Percentiles rank a stretch among this genome's conserved stretches.
Evolutionary conservation across 371 early-diverging fungal genomes (phyloP).

Genomic region (Lichtheimia hyalospora): DNA sequence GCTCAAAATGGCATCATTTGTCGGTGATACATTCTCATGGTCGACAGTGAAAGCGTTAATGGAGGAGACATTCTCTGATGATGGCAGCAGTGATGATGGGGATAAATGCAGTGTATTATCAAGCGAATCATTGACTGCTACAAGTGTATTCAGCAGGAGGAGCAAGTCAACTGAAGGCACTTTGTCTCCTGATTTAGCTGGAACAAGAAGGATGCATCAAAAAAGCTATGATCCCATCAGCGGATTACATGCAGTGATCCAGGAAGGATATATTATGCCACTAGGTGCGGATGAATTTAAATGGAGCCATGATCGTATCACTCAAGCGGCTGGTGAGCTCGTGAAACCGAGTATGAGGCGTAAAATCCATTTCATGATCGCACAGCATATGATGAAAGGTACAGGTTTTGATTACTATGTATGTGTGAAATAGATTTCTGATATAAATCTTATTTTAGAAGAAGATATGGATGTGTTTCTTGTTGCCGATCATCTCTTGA

Average conservation of each 20-base stretch:
- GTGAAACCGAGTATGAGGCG: slow-evolving; percentile 30
- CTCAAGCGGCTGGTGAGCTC: slow-evolving; percentile 46
- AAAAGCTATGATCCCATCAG: slow-evolving; percentile 27
- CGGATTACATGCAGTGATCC: slow-evolving; percentile 45
- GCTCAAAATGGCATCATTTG: slow-evolving; percentile 44
- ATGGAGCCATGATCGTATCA: slow-evolving; percentile 49
- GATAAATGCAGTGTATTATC: not conserved
- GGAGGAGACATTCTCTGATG: slow-evolving; percentile 18
- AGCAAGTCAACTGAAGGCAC: too few relatives aligned
- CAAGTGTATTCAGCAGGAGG: not conserved
- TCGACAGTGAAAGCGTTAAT: slow-evolving; percentile 38
- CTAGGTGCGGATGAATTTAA: slow-evolving; percentile 42
- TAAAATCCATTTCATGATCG: slow-evolving; percentile 41
- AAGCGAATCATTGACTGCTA: not conserved
- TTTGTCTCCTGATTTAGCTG: too few relatives aligned
- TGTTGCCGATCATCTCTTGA: slow-evolving; percentile 40
- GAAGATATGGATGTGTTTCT: slow-evolving; percentile 25
- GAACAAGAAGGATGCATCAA: not conserved
- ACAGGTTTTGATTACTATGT: not conserved
- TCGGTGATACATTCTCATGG: slow-evolving; percentile 48
- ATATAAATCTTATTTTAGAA: slow-evolving; percentile 3
- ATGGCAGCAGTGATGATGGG: not conserved
- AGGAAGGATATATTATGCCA: slow-evolving; percentile 46
- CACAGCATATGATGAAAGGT: slow-evolving; percentile 26
- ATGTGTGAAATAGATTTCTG: too few relatives aligned